Evolutionary conservation across 2,329 filamentous ascomycete genomes (phyloP), one percentile per base, ranked within the genome.

Genomic region (Aspergillus nomiae): DNA sequence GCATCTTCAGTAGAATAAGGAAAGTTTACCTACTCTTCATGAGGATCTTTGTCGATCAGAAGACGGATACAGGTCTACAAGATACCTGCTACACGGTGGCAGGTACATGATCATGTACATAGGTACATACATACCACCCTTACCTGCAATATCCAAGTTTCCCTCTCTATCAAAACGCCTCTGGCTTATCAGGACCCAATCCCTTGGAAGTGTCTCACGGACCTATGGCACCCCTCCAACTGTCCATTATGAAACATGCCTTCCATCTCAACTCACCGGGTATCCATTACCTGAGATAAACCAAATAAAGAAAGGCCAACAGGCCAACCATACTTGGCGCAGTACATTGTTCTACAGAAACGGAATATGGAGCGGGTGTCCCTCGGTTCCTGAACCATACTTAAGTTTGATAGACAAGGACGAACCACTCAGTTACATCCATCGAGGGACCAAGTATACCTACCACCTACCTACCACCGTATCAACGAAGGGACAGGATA

Each of bases 261-360:
- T 51, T 59, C 56, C 45, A 38, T 51, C 30, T 58, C 56, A 59
- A 48, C 45, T 59, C 48, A 51, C 48, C 48, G 48, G 21, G 48
- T 51, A 51, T 51, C 48, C 28, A 51, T 51, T 51, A 51, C 48
- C 19, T 51, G 48, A 51, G 48, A 51, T 51, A 51, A 32, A 16
- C 48, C 26, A 32, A 32, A 51, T 8, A 30, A 51, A 32, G 43
- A 46, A 46, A 14, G 43, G 24, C 38, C 38, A 41, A 10, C 38
- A 41, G 9, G 38, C 38, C 45, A 48, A 48, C 45, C 45, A 48
- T 19, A 24, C 45, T 48, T 28, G 45, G 45, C 45, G 45, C 46
- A 28, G 19, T 50, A 26, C 46, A 50, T 50, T 50, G 26, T 28
- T 14, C 46, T n/a, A 50, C 46, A 10, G 46, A 50, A 50, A 30